phyloP scores from a whole-genome alignment of 495 filamentous ascomycete species.

The Hypoxylon lienhwacheense region DNA sequence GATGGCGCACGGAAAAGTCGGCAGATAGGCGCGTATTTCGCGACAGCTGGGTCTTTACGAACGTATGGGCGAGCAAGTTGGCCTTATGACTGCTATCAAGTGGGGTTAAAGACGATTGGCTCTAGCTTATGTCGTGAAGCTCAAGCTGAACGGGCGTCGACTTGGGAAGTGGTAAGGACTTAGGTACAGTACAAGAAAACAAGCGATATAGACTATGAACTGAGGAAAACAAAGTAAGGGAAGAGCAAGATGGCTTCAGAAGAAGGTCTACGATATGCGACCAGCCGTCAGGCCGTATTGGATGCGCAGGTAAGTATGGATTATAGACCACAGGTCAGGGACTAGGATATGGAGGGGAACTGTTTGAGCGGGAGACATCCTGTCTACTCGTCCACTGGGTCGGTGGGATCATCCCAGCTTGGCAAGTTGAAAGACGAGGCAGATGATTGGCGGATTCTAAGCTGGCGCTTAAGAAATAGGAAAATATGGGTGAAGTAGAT shows the following conservation, averaged over 20 bases:
- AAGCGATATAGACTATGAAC: slow-evolving; percentile 12
- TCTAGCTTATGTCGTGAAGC: slow-evolving; percentile 11
- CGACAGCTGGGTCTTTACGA: slow-evolving; percentile 13
- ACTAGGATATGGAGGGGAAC: slow-evolving; percentile 23
- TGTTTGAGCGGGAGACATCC: slow-evolving; percentile 8
- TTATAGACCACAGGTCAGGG: too few species aligned
- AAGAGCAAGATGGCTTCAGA: slow-evolving; percentile 23
- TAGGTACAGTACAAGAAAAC: slow-evolving; percentile 16
- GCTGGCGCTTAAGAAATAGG: slow-evolving; percentile 33
- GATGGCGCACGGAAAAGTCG: slow-evolving; percentile 29
- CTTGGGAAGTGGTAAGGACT: slow-evolving; percentile 7
- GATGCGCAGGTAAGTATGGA: too few species aligned
- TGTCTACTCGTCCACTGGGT: slow-evolving; percentile 20
- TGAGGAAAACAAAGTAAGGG: slow-evolving; percentile 26
- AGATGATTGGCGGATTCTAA: slow-evolving; percentile 22
- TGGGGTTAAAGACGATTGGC: slow-evolving; percentile 33
- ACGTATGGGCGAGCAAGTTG: background rate
- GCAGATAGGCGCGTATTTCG: slow-evolving; percentile 32
- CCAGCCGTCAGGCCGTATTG: slow-evolving; percentile 23
- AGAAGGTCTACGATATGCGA: slow-evolving; percentile 34
- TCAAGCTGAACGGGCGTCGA: slow-evolving; percentile 16
- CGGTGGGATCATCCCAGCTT: slow-evolving; percentile 26
- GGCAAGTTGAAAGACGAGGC: slow-evolving; percentile 19
- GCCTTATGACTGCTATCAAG: slow-evolving; percentile 13
- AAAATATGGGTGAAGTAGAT: slow-evolving; percentile 32